Conservation (phyloP, 768 basidiomycete species). For the Lactarius indigo region DNA sequence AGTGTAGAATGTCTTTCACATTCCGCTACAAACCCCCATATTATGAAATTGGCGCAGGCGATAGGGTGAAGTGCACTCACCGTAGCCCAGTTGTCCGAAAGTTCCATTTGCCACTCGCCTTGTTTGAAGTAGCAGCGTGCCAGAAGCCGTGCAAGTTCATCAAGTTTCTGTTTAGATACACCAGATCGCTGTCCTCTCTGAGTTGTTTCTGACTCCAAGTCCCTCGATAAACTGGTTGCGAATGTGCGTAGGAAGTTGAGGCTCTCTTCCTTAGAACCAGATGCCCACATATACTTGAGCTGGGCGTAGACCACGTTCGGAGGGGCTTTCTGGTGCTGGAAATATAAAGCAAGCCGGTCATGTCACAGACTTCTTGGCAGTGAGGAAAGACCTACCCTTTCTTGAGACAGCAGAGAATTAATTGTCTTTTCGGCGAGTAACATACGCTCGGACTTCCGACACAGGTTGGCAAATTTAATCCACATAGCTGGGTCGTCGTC, state of each 20-base stretch:
- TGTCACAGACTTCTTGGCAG: conserved; percentile 4
- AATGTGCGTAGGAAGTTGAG: conserved; percentile 82
- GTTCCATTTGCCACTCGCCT: conserved; percentile 87
- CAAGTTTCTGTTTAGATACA: conserved; percentile 56
- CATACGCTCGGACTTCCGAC: conserved; percentile 93
- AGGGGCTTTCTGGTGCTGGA: conserved; percentile 65
- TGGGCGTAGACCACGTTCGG: conserved; percentile 96
- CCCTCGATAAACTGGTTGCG: conserved; percentile 67
- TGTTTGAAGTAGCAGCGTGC: conserved; percentile 96
- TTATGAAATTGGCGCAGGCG: conserved; percentile 19
- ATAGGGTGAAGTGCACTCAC: conserved; percentile 43
- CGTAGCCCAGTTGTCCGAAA: conserved; percentile 74
- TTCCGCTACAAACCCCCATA: conserved; percentile 51
- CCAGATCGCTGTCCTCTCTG: conserved; percentile 46
- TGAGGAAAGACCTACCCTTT: conserved; percentile 44
- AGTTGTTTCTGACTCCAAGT: conserved; percentile 60
- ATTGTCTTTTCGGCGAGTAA: conserved; percentile 96
- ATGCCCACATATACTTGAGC: conserved; percentile 94
- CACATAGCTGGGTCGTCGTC: conserved; percentile 96
- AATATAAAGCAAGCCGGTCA: neutral
- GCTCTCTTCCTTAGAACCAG: conserved; percentile 71
- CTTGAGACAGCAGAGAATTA: conserved; percentile 81
- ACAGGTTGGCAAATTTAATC: conserved; percentile 98
- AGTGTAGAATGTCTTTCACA: conserved; percentile 75
- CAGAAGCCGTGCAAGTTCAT: conserved; percentile 78